Conservation (phyloP, 305 asterid species). For the Fraxinus sp. region DNA sequence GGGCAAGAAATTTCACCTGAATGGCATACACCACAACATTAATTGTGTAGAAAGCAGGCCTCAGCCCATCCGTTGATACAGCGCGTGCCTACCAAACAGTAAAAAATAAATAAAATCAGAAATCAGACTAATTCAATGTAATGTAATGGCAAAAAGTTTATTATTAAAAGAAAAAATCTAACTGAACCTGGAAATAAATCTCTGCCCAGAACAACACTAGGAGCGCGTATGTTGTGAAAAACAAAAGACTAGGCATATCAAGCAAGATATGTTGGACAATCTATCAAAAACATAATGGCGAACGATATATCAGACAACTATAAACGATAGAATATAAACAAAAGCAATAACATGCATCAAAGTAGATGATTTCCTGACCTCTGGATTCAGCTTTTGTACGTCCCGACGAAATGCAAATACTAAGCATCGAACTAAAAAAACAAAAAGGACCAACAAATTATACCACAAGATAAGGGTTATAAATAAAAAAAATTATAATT, state of each 20-base stretch:
- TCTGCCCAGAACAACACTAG: constrained; percentile 97
- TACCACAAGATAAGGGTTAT: not conserved
- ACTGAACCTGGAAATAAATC: constrained; percentile 81
- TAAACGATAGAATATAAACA: not conserved
- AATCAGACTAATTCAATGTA: constrained; percentile 1
- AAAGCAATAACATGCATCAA: not conserved
- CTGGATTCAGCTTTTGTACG: constrained; percentile 67
- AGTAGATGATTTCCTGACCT: constrained; percentile 43
- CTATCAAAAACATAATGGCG: constrained; percentile 34
- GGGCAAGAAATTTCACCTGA: constrained; percentile 59
- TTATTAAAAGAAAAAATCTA: constrained; percentile 10
- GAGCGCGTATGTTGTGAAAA: constrained; percentile 94
- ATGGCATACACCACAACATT: constrained; percentile 75
- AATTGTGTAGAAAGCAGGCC: constrained; percentile 81
- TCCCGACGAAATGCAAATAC: constrained; percentile 74
- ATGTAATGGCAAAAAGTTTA: not conserved
- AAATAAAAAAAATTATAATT: not conserved
- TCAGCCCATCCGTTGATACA: constrained; percentile 90
- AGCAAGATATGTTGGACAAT: constrained; percentile 86
- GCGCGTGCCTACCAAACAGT: constrained; percentile 77
- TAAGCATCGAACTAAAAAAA: constrained; percentile 64
- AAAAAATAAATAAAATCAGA: not conserved
- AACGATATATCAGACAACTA: constrained; percentile 16
- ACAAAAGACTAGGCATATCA: constrained; percentile 90
- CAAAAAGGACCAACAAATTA: not conserved